phyloP scores from a whole-genome alignment of 2,329 filamentous ascomycete genomes.

The Ascochyta koolunga region DNA sequence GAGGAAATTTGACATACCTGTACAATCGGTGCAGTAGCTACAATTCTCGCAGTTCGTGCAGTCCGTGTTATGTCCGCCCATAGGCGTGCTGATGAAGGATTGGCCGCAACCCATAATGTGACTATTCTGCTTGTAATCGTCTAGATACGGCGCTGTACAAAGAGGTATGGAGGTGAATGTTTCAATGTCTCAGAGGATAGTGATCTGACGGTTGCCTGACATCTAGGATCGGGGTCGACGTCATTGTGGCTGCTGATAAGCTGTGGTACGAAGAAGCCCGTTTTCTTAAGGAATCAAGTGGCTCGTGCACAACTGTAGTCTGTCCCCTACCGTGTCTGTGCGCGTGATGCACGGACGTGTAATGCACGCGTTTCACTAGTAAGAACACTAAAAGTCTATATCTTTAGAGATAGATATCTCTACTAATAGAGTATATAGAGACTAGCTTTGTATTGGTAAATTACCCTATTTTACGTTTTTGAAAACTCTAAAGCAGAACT shows the following conservation, averaged over 20 bases:
- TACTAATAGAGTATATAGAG: no score
- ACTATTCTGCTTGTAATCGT: background rate
- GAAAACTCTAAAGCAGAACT: no score
- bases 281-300: no score
- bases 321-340: no score
- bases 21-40: constrained; percentile 1
- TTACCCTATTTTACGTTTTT: no score
- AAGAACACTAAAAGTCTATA: no score
- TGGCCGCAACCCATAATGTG: constrained; percentile 1
- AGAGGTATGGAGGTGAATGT: background rate
- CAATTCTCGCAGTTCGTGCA: constrained; percentile 5
- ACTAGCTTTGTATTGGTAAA: no score
- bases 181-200: background rate
- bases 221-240: background rate
- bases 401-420: no score
- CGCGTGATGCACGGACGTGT: no score
- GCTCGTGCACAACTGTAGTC: no score
- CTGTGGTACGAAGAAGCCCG: no score
- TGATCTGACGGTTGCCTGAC: background rate
- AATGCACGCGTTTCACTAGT: no score
- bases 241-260: constrained; percentile 10
- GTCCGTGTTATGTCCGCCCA: constrained; percentile 3
- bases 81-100: background rate
- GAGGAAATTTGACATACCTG: background rate
- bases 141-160: background rate